phyloP scores from a whole-genome alignment of 2,329 filamentous ascomycete species.

The Hymenoscyphus infarciens region DNA sequence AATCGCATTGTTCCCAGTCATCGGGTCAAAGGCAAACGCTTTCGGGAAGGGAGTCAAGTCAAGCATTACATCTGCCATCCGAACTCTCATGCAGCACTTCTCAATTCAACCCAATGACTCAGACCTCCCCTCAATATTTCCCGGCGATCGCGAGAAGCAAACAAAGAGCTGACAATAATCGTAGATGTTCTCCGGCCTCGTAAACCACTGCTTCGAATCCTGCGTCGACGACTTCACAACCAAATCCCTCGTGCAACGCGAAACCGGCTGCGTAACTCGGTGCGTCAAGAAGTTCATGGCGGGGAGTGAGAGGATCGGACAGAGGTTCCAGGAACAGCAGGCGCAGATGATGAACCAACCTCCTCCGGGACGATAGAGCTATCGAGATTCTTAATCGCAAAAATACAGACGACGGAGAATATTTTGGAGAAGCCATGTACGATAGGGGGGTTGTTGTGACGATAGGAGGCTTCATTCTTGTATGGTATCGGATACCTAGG shows the following conservation, averaged over 20 bases:
- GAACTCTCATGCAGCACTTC: no score
- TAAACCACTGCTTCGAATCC: slow-evolving; percentile 90
- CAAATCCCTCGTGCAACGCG: slow-evolving; percentile 83
- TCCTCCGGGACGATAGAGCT: slow-evolving; percentile 26
- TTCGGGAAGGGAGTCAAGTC: no score
- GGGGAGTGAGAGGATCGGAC: slow-evolving; percentile 81
- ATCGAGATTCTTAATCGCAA: background rate
- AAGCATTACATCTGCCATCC: no score
- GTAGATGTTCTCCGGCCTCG: slow-evolving; percentile 62
- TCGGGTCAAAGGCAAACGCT: no score
- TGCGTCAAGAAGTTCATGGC: slow-evolving; percentile 98
- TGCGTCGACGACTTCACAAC: slow-evolving; percentile 99
- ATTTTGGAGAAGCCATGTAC: no score
- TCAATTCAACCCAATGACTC: background rate
- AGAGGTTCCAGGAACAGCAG: slow-evolving; percentile 78
- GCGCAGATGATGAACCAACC: slow-evolving; percentile 49
- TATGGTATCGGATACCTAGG: no score
- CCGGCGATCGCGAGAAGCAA: no score
- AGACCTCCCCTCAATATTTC: no score
- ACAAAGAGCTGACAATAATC: slow-evolving; percentile 18
- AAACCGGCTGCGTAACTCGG: slow-evolving; percentile 87
- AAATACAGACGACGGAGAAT: background rate
- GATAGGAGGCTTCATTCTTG: no score
- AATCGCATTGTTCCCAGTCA: background rate
- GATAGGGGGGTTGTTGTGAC: no score